Conservation (phyloP, 169 alveolate genomes). For the Besnoitia besnoiti region DNA sequence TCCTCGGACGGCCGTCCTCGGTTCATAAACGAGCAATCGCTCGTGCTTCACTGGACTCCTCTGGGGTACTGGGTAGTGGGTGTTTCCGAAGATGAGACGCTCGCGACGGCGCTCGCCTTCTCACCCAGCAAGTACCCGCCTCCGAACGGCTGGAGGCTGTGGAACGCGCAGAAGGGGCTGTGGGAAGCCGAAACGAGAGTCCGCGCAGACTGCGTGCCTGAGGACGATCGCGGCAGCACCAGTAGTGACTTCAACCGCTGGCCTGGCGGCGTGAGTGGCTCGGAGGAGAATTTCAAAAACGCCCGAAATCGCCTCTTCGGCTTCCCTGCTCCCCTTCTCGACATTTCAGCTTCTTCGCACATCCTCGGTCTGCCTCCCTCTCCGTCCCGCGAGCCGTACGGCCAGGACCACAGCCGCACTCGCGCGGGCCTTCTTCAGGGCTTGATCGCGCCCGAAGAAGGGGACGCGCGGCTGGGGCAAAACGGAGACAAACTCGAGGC, state of each 20-base stretch:
- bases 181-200: slow-evolving; percentile 7
- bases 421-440: slow-evolving; percentile 3
- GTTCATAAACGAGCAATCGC: neutral
- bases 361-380: neutral
- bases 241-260: neutral
- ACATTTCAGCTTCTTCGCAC: neutral
- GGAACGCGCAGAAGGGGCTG: neutral
- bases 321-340: slow-evolving; percentile 15
- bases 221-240: neutral
- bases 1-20: slow-evolving; percentile 38
- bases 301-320: slow-evolving; percentile 27
- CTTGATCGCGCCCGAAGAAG: slow-evolving; percentile 1
- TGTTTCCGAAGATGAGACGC: neutral
- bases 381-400: neutral
- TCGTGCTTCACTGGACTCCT: slow-evolving; percentile 19
- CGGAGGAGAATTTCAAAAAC: neutral
- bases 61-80: slow-evolving; percentile 44
- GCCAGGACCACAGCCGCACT: neutral
- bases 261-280: neutral
- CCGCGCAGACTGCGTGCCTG: neutral
- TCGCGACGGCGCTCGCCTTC: neutral
- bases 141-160: slow-evolving; percentile 7
- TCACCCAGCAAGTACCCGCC: slow-evolving; percentile 19
- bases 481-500: neutral
- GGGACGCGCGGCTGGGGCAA: neutral